Evolutionary conservation across 371 early-diverging fungal species (phyloP), one percentile per base, ranked within the genome.

Genomic region (Vairimorpha ceranae): DNA sequence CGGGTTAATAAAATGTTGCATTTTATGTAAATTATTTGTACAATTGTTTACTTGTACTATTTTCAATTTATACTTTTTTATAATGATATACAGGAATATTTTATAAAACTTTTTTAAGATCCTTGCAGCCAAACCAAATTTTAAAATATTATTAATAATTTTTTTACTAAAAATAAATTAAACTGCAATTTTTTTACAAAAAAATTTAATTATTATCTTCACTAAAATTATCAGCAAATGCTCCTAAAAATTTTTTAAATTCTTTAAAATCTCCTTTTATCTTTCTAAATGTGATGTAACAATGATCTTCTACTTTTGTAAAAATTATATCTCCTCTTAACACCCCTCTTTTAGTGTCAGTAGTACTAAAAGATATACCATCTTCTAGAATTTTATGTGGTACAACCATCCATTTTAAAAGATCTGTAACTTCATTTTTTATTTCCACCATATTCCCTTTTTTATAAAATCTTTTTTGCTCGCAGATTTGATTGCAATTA

Each of bases 201-300:
- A 52, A 10, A n/a, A n/a, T 41, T 41, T 10, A 29, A 25, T 14
- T 25, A 59, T 29, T 17, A 10, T 61, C 61, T 10, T 10, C 19
- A 21, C 17, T 38, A 36, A 36, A 61, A 61, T 36, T 61, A 8
- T 76, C 79, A 27, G 32, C 68, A 58, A 81, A 33, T 2, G 35
- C 43, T 33, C 66, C 77, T 23, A 76, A 64, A 63, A 83, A 75
- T 60, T 61, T 80, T 66, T 80, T 80, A 73, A 83, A 83, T 59
- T 83, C 84, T 14, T 76, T 29, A 27, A 61, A 74, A 65, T 80
- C 73, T 54, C 84, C 84, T 66, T 65, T 72, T 2, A 67, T 64
- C 36, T 76, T 77, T 19, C 65, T 68, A 65, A 83, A 59, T 15
- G 75, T 73, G 2, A 82, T 63, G 43, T 72, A 72, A 52, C 52